A percentile compares a stretch with the other conserved stretches of the same genome.
phyloP scores from a whole-genome alignment of 805 yeast species.

The Saccharomycopsis selenospora region DNA sequence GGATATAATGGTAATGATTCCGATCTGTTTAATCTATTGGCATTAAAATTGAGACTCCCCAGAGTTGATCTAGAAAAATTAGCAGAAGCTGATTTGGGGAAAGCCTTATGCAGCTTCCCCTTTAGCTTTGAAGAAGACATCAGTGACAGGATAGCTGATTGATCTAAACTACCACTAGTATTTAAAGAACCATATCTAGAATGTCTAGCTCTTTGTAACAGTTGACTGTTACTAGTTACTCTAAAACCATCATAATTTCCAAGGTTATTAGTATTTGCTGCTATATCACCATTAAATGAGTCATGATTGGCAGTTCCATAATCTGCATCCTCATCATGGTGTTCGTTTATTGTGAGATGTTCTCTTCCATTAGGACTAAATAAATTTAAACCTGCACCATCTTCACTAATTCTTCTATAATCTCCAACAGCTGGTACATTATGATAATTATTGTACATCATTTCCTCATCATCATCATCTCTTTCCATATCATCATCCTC shows the following conservation, averaged over 20 bases:
- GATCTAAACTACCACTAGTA: not conserved
- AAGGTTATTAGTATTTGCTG: not conserved
- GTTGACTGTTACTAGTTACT: conserved; percentile 1
- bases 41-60: not conserved
- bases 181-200: not conserved
- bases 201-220: conserved; percentile 1
- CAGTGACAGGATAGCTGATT: not conserved
- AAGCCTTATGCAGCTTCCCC: not conserved
- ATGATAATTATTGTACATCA: no score
- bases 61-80: no score
- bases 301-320: conserved; percentile 1
- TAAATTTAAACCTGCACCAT: no score
- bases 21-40: not conserved
- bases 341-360: not conserved
- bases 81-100: not conserved
- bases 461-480: conserved; percentile 22
- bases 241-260: not conserved
- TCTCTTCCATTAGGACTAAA: conserved; percentile 1
- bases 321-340: not conserved
- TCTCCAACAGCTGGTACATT: no score
- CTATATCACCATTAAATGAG: not conserved
- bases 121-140: not conserved
- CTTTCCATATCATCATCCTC: conserved; percentile 23
- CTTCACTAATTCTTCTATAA: no score
- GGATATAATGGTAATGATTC: not conserved